These are phyloP conservation scores for Omphalotus guepiniiformis DNA, from an alignment of 768 basidiomycete species.

Conservation along the genomic window DNA sequence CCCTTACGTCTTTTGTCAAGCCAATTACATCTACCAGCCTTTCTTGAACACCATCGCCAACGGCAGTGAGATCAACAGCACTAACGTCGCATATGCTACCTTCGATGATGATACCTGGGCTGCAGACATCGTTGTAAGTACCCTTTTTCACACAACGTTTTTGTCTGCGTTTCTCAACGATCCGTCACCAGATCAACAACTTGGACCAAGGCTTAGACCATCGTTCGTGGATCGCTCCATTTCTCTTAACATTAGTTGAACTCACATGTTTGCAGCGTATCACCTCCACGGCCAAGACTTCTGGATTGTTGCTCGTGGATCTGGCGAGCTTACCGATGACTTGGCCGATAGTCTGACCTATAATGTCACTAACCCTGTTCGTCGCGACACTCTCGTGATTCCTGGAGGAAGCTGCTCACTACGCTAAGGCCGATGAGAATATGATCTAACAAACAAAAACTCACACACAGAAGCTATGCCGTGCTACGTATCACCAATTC, in stretches of 20 bases:
- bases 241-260: neutral
- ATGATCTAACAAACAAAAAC: too few species aligned
- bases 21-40: constrained; percentile 1
- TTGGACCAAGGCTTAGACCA: neutral
- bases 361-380: neutral
- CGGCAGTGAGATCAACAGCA: neutral
- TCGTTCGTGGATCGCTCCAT: neutral
- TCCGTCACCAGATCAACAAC: neutral
- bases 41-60: neutral
- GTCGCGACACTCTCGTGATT: constrained; percentile 1
- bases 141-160: too few species aligned
- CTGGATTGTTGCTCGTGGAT: neutral
- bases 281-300: neutral
- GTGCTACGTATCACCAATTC: neutral
- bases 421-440: too few species aligned
- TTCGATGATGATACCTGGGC: neutral
- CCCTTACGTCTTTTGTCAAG: neutral
- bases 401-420: neutral
- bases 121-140: neutral
- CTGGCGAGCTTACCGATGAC: neutral
- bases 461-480: too few species aligned
- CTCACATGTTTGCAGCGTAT: neutral
- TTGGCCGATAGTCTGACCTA: neutral
- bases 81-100: neutral
- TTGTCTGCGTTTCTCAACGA: neutral